Evolutionary conservation across 1,284 basidiomycete species (phyloP), one percentile per base, ranked within the genome.

Genomic region (Athelia sp.): DNA sequence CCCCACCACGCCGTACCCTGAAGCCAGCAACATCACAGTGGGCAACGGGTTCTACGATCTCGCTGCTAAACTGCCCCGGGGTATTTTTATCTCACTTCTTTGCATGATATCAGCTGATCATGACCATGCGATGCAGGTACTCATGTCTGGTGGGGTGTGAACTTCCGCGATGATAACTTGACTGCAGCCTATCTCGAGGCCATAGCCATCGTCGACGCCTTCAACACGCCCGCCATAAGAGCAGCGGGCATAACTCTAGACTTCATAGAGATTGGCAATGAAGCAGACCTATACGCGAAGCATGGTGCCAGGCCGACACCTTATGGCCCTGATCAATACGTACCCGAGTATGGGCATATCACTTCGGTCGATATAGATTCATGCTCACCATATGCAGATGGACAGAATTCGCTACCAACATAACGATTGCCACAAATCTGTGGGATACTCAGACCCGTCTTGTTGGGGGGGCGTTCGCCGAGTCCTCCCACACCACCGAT

Each of bases 61-160:
- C 3, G 75, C 78, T 3, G 70, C 70, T 26, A 78, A 79, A 56
- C 72, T 87, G 43, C 82, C 81, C 26, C 54, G 62, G 13, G 69
- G 79, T 75, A 56, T 47, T 62, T 50, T n/a, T 11, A 31, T 34
- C 13, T 10, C 32, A n/a, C 49, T 24, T 21, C 14, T 6, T 15
- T 19, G 38, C 4, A 15, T 18, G 29, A 13, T 19, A 15, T 22
- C 21, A 31, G 13, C 18, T 34, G 36, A 32, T n/a, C n/a, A n/a
- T n/a, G n/a, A n/a, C n/a, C 24, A 18, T n/a, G 19, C 42, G 35
- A n/a, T n/a, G n/a, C 51, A 78, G 78, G 72, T 23, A 82, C 81
- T 2, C 74, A 71, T 56, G 80, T 84, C 54, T 79, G 72, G n/a
- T 87, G 81, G 81, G 86, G 84, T n/a, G 70, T 87, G 48, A 86